Evolutionary conservation across 192 early-diverging fungal genomes (phyloP), one percentile per base, ranked within the genome.

Genomic region (Mortierella alpina): DNA sequence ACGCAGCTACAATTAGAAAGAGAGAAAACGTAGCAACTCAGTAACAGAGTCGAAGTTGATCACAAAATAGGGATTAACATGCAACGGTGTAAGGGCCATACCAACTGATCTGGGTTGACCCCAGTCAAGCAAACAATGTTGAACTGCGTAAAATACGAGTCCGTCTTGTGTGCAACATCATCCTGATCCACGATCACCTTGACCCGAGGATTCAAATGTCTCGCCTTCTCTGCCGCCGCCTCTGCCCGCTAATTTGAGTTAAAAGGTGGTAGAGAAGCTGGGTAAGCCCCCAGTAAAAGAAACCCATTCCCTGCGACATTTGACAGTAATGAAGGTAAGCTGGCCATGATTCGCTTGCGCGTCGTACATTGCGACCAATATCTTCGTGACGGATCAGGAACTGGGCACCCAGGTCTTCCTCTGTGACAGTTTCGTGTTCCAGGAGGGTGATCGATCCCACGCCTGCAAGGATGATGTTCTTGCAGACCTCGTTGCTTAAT

Each of bases 391-490:
- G 72, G 31, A 91, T 58, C 44, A 93, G 93, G 65, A 96, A 96
- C 61, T 94, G 93, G 14, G 93, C 84, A 1, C 91, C 93, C 22
- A 97, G 74, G 73, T 96, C 94, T 53, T 87, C 66, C 18, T 84
- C 69, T 0, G 66, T 82, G 1, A 96, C 93, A 0, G 60, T 63
- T 10, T 83, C 68, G 15, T 82, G 71, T 66, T 96, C 96, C 46
- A 91, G 55, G 0, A 99, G 63, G 0, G 91, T 92, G 14, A 99
- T 73, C 0, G 83, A 78, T 2, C 95, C 95, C 15, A 98, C 75
- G 17, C 97, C 97, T 0, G 96, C 92, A 7, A 99, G 85, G 1
- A 95, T 95, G 49, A 98, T 83, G 82, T 99, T 99, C 82, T 99
- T 99, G 84, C 91, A 88, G 22, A 95, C 86, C 75, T 99, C 97